Base-by-base conservation (phyloP, 2,329 filamentous ascomycete genomes). In the Hypoxylon sp. region DNA sequence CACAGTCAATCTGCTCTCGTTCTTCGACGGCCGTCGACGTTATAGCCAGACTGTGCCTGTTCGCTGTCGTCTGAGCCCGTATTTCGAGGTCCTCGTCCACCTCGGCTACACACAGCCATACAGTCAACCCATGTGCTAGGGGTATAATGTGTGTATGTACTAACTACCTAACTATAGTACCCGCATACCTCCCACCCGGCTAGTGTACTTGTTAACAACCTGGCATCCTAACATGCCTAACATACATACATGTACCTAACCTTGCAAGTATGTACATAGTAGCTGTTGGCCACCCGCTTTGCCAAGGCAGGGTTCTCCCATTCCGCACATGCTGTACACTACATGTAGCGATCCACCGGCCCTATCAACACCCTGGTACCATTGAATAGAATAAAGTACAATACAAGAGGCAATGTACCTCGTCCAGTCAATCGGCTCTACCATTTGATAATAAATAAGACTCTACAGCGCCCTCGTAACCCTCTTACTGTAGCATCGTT, bases 371-470 rank as follows among this genome's bases (percentile, higher is more conserved):
- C 58, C 67, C 67, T 58, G 65, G 67, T 62, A 52, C 29, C n/a
- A n/a, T n/a, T n/a, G 27, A 32, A 44, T 21, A 60, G 29, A 46
- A 54, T n/a, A 42, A 64, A 52, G 37, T 57, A 57, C 50, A 48
- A 62, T 52, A 48, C 52, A 59, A 31, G 6, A 35, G 7, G 39
- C 37, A 47, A 37, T 37, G 48, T 60, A 66, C 48, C 46, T 35
- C 52, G 37, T 32, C n/a, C 46, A 10, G 52, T 13, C 7, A 10
- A 60, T 42, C 19, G n/a, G 52, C 51, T 59, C 31, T 61, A 32
- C 13, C 32, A 56, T 52, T 62, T 39, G 65, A 66, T 50, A 70
- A 66, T 70, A 70, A 70, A 70, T 70, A 70, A 68, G 51, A 55
- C 31, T 56, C 65, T 62, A 35, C 58, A 56, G 24, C 51, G 21